Evolutionary conservation across 2,329 filamentous ascomycete genomes (phyloP).

Genomic region (Penicillium sp.): DNA sequence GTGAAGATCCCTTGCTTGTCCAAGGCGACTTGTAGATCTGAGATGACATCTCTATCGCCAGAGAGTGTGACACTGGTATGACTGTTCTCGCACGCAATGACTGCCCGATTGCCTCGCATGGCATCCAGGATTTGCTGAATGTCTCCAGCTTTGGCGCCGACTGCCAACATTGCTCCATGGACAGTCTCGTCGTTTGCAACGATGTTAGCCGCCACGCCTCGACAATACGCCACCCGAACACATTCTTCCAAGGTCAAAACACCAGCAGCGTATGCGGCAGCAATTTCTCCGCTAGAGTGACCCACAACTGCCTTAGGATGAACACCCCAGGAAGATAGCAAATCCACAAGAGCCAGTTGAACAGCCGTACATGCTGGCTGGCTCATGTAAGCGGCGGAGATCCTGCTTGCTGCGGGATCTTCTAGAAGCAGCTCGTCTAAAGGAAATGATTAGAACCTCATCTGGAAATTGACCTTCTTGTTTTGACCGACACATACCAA

Average conservation of each 20-base stretch:
- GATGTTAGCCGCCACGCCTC: constrained; percentile 26
- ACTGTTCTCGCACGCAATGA: constrained; percentile 32
- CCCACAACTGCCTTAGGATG: constrained; percentile 31
- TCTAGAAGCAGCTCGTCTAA: constrained; percentile 28
- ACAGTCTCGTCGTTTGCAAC: constrained; percentile 18
- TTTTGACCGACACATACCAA: constrained; percentile 26
- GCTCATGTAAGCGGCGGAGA: constrained; percentile 31
- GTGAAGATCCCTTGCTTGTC: constrained; percentile 30
- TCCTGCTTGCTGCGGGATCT: constrained; percentile 20
- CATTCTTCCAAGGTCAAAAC: constrained; percentile 24
- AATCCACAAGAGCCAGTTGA: constrained; percentile 35
- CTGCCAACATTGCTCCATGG: constrained; percentile 34
- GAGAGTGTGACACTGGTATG: constrained; percentile 31
- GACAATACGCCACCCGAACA: constrained; percentile 29
- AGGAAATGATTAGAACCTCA: neutral
- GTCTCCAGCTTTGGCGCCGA: constrained; percentile 23
- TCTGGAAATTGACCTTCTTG: no score
- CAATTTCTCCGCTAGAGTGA: constrained; percentile 39
- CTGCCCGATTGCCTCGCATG: constrained; percentile 20
- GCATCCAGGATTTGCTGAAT: constrained; percentile 24
- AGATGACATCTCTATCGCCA: constrained; percentile 27
- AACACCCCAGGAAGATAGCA: constrained; percentile 33
- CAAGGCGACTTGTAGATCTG: constrained; percentile 16
- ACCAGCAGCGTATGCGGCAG: constrained; percentile 37
- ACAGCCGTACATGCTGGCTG: constrained; percentile 37